Conservation (phyloP, 352 stramenopile genomes). For the Phytophthora pluvialis region DNA sequence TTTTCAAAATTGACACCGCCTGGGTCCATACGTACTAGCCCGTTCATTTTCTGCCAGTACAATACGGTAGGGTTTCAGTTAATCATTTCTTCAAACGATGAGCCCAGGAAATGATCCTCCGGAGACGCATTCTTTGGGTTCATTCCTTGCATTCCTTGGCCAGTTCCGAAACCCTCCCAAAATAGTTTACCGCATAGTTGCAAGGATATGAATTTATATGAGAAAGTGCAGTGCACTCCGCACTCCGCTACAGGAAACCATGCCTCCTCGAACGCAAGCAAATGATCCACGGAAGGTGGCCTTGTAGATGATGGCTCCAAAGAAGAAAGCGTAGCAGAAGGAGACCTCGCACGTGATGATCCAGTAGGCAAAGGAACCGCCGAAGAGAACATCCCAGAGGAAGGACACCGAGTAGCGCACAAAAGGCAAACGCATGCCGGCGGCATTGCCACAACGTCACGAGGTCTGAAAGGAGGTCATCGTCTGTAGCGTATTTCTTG, state of each 20-base stretch:
- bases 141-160: constrained; percentile 16
- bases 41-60: too few relatives aligned
- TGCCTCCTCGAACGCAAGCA: not conserved
- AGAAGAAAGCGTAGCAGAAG: constrained; percentile 8
- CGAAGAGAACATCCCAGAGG: not conserved
- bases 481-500: too few relatives aligned
- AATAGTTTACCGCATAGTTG: not conserved
- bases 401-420: too few relatives aligned
- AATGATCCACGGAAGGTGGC: constrained; percentile 4
- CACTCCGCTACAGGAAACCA: constrained; percentile 3
- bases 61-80: too few relatives aligned
- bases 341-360: constrained; percentile 4
- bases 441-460: too few relatives aligned
- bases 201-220: constrained; percentile 5
- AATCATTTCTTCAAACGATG: constrained; percentile 6
- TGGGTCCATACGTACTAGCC: too few relatives aligned
- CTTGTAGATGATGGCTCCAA: not conserved
- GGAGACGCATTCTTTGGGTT: constrained; percentile 8
- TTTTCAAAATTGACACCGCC: too few relatives aligned
- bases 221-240: constrained; percentile 1
- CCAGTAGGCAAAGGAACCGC: not conserved
- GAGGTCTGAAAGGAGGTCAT: too few relatives aligned
- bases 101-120: constrained; percentile 2
- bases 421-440: too few relatives aligned
- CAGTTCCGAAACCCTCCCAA: not conserved